Evolutionary conservation across 441 rosid genomes (phyloP), one percentile per base, ranked within the genome.

Genomic region (Cnidoscolus chayamansa): DNA sequence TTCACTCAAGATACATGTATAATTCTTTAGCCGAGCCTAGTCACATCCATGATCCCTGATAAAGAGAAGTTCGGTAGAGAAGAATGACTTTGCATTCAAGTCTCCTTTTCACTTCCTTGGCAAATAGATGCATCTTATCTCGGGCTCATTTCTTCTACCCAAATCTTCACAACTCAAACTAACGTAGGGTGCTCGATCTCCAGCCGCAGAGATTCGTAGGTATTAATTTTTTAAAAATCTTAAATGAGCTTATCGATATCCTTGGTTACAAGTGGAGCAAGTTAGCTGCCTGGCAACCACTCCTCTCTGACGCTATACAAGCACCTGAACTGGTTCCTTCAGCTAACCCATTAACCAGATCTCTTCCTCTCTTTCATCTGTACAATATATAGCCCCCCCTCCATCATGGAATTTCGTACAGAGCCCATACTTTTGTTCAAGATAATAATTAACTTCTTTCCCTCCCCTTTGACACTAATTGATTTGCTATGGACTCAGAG

Each of bases 201-300:
- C 7, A 6, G 7, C 45, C 6, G 45, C 45, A 15, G 20, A 10
- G 68, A 7, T 43, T 47, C 10, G 10, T 20, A 25, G 2, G 69
- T 10, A 20, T 49, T 35, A 37, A 11, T 15, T 37, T 8, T 40
- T 7, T 9, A 0, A 15, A 61, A 25, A 25, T 25, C 15, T 11
- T 40, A 12, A 7, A 20, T 56, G 12, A 20, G 31, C 19, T 12
- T 0, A 43, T 31, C 16, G 43, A 63, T 19, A 63, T 17, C 16
- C 5, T n/a, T 13, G 43, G 0, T 0, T 25, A 47, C 10, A 50
- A 84, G 84, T 81, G 86, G 84, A 77, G 79, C 78, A 77, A 73
- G 84, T 77, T 63, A 48, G 68, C 54, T 43, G 70, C 55, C 40
- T 25, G 3, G 53, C 79, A 79, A 68, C 81, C 69, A 83, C 77